Base-by-base conservation (phyloP, 306 rosid genomes). In the Ammopiptanthus mongolicus region DNA sequence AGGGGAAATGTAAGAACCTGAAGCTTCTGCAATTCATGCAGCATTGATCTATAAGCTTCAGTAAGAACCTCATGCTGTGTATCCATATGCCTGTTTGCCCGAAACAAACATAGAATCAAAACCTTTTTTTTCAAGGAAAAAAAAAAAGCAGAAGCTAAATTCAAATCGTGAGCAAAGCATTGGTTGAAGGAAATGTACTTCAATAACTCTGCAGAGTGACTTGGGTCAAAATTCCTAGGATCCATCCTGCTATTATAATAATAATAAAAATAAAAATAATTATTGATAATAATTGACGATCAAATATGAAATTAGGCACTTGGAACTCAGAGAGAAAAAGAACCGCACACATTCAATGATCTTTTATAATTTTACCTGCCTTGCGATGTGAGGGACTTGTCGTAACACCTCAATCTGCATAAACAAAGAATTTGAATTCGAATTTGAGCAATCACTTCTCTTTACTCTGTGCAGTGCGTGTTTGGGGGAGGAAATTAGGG, bases 11-110 rank as follows among this genome's bases (percentile, higher is more conserved):
- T 8, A 41, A 47, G 7, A 71, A 81, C 78, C 82, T 81, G 78
- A 44, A 71, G 78, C 36, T 65, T 76, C 44, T 58, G 78, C 65
- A 56, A 28, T 73, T 64, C 71, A 7, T 36, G 53, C 23, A 81
- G 28, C 82, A 81, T 76, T 6, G 73, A 71, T 34, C n/a, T 65
- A 51, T 76, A 28, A 5, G 81, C 34, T 64, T 76, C 81, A 70
- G 10, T 64, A 15, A 70, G 65, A 14, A 46, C 34, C 71, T 76
- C 60, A 28, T 81, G 64, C 64, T 76, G 82, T 64, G 28, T 63
- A 33, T 81, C 85, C 47, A 76, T 15, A 65, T 81, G 78, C 75
- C 78, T 81, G 69, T 70, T 63, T 8, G 65, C 11, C 1, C 64
- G 22, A 76, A 62, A 4, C 28, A 29, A 52, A 4, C 18, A 28